phyloP scores from a whole-genome alignment of 2,329 filamentous ascomycete genomes.

The Coniochaeta sp. region DNA sequence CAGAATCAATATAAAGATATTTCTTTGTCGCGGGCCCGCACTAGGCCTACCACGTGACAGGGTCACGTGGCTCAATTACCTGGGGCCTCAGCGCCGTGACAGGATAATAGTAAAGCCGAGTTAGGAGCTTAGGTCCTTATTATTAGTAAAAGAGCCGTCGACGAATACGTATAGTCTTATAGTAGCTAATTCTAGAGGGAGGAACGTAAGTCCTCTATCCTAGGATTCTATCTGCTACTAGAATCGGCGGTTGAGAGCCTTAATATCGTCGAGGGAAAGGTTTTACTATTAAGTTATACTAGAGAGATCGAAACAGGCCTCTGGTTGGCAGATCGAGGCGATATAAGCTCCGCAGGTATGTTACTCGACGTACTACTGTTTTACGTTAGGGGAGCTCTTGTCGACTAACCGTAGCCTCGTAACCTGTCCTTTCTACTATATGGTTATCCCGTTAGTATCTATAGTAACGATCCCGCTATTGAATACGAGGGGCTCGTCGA shows the following conservation, averaged over 20 bases:
- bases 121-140: constrained; percentile 11
- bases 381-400: neutral
- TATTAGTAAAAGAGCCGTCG: constrained; percentile 11
- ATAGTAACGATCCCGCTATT: neutral
- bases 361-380: constrained; percentile 2
- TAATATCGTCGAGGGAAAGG: neutral
- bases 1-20: too few relatives aligned
- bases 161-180: constrained; percentile 11
- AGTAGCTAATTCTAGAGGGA: neutral
- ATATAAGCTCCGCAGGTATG: neutral
- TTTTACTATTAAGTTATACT: neutral
- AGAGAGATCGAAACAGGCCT: too few relatives aligned
- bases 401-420: neutral
- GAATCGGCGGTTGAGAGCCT: neutral
- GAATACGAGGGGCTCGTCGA: neutral
- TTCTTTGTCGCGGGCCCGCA: too few relatives aligned
- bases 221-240: neutral
- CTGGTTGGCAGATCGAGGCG: constrained; percentile 1
- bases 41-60: too few relatives aligned
- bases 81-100: too few relatives aligned
- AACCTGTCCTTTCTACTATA: neutral
- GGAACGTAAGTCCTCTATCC: neutral
- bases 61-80: too few relatives aligned
- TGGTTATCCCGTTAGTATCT: neutral
- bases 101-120: constrained; percentile 12